A percentile compares a stretch with the other conserved stretches of the same genome.
phyloP scores from a whole-genome alignment of 2,329 filamentous ascomycete species.

The Berkeleyomyces rouxiae region DNA sequence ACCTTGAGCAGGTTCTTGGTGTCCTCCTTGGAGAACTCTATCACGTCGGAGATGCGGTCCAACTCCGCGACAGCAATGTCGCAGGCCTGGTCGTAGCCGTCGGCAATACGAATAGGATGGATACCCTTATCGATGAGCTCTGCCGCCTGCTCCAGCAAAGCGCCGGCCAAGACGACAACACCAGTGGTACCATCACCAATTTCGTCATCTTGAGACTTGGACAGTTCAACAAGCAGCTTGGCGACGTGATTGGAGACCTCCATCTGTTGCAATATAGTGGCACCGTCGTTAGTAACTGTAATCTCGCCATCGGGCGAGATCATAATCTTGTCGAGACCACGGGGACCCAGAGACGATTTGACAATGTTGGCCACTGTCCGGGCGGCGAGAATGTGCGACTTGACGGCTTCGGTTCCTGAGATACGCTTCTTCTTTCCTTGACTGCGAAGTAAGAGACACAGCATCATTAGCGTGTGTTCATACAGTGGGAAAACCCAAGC shows the following conservation, averaged over 20 bases:
- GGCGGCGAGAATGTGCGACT: conserved; percentile 93
- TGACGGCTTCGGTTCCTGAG: conserved; percentile 92
- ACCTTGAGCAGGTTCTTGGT: conserved; percentile 84
- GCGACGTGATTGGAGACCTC: conserved; percentile 97
- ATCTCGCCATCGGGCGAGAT: conserved; percentile 98
- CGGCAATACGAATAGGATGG: conserved; percentile 94
- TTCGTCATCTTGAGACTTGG: conserved; percentile 96
- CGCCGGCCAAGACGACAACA: conserved; percentile 88
- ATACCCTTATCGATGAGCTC: conserved; percentile 99
- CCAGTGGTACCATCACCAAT: conserved; percentile 97
- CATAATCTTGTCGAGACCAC: conserved; percentile 95
- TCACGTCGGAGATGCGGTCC: conserved; percentile 81
- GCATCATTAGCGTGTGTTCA: conserved; percentile 16
- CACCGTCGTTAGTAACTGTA: conserved; percentile 96
- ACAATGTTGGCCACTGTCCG: conserved; percentile 93
- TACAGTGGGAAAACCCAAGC: neutral
- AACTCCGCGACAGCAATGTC: conserved; percentile 89
- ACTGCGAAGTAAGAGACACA: conserved; percentile 28
- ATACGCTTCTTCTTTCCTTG: conserved; percentile 97
- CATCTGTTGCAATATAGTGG: conserved; percentile 95
- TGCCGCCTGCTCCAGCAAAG: conserved; percentile 86
- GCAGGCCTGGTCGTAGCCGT: conserved; percentile 94
- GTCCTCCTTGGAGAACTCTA: conserved; percentile 66
- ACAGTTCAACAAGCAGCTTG: conserved; percentile 89
- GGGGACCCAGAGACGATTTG: conserved; percentile 88